phyloP scores from a whole-genome alignment of 2,329 filamentous ascomycete species.

The Cadophora luteo-olivacea region DNA sequence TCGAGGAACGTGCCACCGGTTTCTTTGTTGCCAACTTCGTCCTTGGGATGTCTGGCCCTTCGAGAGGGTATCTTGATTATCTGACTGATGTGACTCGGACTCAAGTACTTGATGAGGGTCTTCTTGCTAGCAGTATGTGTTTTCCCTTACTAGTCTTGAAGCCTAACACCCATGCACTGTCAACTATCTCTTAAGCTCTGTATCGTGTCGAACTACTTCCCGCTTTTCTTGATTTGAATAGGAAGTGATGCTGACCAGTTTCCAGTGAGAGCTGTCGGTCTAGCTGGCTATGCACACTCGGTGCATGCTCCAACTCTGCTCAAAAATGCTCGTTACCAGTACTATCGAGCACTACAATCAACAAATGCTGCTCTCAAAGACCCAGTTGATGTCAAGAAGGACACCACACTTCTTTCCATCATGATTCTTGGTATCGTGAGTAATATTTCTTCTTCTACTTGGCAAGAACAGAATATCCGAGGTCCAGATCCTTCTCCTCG shows the following conservation, averaged over 20 bases:
- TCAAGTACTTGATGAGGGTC: constrained; percentile 50
- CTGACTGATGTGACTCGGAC: constrained; percentile 57
- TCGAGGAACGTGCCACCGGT: constrained; percentile 40
- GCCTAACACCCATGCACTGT: neutral
- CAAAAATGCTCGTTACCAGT: constrained; percentile 56
- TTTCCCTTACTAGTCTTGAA: neutral
- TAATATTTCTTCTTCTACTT: neutral
- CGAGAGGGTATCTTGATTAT: constrained; percentile 59
- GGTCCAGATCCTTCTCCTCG: neutral
- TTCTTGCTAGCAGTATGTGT: constrained; percentile 49
- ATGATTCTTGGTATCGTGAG: constrained; percentile 56
- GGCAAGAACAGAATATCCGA: neutral
- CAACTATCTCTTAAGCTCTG: neutral
- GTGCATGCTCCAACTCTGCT: constrained; percentile 48
- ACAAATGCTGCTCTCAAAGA: constrained; percentile 57
- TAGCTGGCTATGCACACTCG: constrained; percentile 56
- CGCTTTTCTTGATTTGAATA: neutral
- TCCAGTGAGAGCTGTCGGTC: constrained; percentile 57
- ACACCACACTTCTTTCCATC: constrained; percentile 61
- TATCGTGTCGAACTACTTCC: neutral
- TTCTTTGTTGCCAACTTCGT: constrained; percentile 41
- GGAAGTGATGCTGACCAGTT: neutral
- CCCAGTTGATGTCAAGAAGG: constrained; percentile 54
- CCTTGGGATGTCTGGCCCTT: constrained; percentile 47
- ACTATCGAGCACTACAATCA: constrained; percentile 57